phyloP scores from a whole-genome alignment of 805 yeast genomes.

The Wickerhamomyces sydowiorum region DNA sequence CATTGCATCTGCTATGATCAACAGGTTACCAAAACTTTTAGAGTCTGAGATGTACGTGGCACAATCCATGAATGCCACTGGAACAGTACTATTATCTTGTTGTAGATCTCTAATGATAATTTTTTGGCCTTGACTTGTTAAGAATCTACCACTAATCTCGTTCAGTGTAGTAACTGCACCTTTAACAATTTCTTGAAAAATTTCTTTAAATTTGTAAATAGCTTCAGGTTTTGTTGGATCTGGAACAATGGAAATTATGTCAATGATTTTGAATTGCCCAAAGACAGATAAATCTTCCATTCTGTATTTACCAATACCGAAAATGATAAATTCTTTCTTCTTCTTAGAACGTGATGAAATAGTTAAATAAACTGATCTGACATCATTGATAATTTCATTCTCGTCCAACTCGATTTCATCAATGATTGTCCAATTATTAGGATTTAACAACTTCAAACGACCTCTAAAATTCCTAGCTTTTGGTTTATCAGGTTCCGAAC shows the following conservation, averaged over 20 bases:
- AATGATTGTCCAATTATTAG: constrained; percentile 65
- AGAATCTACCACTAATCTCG: constrained; percentile 77
- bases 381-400: constrained; percentile 50
- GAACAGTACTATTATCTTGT: constrained; percentile 80
- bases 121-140: constrained; percentile 82
- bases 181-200: constrained; percentile 66
- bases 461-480: constrained; percentile 57
- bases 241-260: constrained; percentile 78
- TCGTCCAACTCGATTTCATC: constrained; percentile 62
- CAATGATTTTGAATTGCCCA: constrained; percentile 72
- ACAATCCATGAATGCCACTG: constrained; percentile 92
- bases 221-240: constrained; percentile 86
- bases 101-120: constrained; percentile 74
- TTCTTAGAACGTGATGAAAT: constrained; percentile 32
- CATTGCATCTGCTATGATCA: constrained; percentile 76
- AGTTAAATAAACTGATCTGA: constrained; percentile 30
- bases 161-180: constrained; percentile 80
- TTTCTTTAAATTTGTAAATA: constrained; percentile 67
- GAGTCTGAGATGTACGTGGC: constrained; percentile 73
- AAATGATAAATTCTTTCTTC: constrained; percentile 60
- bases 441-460: constrained; percentile 59
- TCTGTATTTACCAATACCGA: constrained; percentile 73
- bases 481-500: constrained; percentile 43
- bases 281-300: constrained; percentile 77
- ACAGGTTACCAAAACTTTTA: constrained; percentile 75